phyloP scores from a whole-genome alignment of 164 flowering plant genomes.

The Sextonia rubra region DNA sequence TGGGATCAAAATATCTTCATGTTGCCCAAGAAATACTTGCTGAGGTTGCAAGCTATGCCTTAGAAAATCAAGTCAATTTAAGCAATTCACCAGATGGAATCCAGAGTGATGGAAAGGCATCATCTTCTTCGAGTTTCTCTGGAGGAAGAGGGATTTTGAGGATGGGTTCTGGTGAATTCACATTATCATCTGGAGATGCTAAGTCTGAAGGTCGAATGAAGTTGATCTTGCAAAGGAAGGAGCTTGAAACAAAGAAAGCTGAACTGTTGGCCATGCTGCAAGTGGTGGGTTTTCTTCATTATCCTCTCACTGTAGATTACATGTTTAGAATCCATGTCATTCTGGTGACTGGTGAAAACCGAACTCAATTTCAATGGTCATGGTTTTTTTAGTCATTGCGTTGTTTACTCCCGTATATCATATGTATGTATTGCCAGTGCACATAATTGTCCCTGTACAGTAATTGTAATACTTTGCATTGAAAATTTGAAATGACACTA shows the following conservation, averaged over 20 bases:
- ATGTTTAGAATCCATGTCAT: neutral
- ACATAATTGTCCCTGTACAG: no score
- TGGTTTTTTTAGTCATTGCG: neutral
- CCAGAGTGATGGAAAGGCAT: constrained; percentile 15
- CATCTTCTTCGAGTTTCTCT: constrained; percentile 21
- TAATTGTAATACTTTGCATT: no score
- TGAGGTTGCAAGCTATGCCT: constrained; percentile 53
- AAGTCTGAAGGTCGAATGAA: constrained; percentile 16
- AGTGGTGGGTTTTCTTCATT: constrained; percentile 44
- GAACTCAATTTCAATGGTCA: neutral
- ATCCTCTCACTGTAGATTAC: neutral
- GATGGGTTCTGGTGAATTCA: constrained; percentile 23
- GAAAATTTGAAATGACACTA: neutral
- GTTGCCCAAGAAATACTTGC: constrained; percentile 72
- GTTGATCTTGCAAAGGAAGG: constrained; percentile 24
- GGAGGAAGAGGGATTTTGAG: constrained; percentile 15
- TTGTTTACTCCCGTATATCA: neutral
- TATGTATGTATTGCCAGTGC: no score
- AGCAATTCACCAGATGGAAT: constrained; percentile 13
- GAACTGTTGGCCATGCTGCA: constrained; percentile 62
- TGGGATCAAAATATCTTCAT: constrained; percentile 55
- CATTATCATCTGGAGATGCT: constrained; percentile 17
- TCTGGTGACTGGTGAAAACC: no score
- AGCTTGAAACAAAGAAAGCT: constrained; percentile 46
- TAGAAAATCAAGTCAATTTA: constrained; percentile 35